These are phyloP conservation scores for Chrysochromulina tobinii DNA, from an alignment of 78 protist species.

Conservation along the genomic window DNA sequence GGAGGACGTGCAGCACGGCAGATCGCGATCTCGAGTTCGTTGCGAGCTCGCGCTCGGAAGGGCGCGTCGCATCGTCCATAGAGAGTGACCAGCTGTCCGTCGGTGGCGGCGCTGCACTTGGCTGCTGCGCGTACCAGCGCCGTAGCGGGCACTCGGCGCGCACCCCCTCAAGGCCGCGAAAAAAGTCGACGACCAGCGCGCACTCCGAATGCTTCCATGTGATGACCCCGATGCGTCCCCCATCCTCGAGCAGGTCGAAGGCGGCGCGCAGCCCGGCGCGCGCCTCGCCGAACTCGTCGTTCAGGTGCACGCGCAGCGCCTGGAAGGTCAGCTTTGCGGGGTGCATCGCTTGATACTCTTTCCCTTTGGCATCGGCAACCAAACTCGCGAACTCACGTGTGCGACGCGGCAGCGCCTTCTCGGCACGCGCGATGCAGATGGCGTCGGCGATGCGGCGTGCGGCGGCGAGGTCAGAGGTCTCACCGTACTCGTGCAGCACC, in stretches of 20 bases:
- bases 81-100: neutral
- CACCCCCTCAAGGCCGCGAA: neutral
- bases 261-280: neutral
- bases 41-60: neutral
- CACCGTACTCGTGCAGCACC: neutral
- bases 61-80: neutral
- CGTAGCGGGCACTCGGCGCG: neutral
- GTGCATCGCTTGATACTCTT: conserved; percentile 24
- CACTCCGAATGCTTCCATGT: conserved; percentile 22
- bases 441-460: conserved; percentile 26
- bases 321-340: conserved; percentile 28
- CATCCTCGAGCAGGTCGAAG: neutral
- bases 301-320: conserved; percentile 11
- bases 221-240: conserved; percentile 7
- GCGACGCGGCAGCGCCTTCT: neutral
- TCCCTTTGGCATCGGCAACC: neutral
- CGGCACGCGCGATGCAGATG: neutral
- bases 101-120: neutral
- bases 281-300: conserved; percentile 15
- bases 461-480: neutral
- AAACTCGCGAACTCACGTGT: neutral
- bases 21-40: neutral
- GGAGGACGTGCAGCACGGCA: neutral
- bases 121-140: too few relatives aligned
- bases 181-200: neutral